phyloP scores from a whole-genome alignment of 805 yeast genomes.

The Kuraishia piskuri region DNA sequence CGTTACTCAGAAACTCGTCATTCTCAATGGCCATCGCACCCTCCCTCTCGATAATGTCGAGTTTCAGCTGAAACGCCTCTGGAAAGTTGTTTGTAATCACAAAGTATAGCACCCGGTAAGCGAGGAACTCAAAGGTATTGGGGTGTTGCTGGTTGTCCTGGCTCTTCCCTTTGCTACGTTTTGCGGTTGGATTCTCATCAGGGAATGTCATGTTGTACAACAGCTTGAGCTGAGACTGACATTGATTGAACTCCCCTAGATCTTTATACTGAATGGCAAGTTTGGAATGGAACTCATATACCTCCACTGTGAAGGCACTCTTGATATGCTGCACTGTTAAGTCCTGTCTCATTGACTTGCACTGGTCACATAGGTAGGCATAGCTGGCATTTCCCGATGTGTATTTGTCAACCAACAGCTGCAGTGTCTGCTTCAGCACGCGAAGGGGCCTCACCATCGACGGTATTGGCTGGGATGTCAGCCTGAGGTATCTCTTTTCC shows the following conservation, averaged over 20 bases:
- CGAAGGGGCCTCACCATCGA: slow-evolving; percentile 66
- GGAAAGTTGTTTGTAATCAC: slow-evolving; percentile 60
- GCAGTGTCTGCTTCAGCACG: slow-evolving; percentile 51
- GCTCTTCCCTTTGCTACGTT: slow-evolving; percentile 22
- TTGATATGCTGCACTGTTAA: slow-evolving; percentile 84
- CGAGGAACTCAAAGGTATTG: slow-evolving; percentile 52
- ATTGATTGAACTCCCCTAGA: slow-evolving; percentile 91
- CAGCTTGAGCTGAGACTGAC: slow-evolving; percentile 71
- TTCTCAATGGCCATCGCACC: slow-evolving; percentile 3
- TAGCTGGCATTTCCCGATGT: slow-evolving; percentile 44
- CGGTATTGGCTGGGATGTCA: slow-evolving; percentile 91
- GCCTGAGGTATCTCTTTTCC: slow-evolving; percentile 73
- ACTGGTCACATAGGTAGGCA: slow-evolving; percentile 77
- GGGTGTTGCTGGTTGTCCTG: slow-evolving; percentile 13
- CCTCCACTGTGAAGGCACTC: slow-evolving; percentile 64
- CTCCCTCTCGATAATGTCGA: slow-evolving; percentile 10
- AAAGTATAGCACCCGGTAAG: slow-evolving; percentile 68
- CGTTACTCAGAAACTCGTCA: slow-evolving; percentile 19
- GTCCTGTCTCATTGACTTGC: slow-evolving; percentile 90
- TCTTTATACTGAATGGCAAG: slow-evolving; percentile 80
- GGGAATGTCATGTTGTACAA: slow-evolving; percentile 31
- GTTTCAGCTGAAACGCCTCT: slow-evolving; percentile 39
- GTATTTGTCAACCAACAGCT: slow-evolving; percentile 45
- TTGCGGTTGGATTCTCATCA: slow-evolving; percentile 13
- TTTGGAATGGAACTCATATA: slow-evolving; percentile 81